Conservation (phyloP, 192 early-diverging fungal genomes). For the Coemansia sp. region DNA sequence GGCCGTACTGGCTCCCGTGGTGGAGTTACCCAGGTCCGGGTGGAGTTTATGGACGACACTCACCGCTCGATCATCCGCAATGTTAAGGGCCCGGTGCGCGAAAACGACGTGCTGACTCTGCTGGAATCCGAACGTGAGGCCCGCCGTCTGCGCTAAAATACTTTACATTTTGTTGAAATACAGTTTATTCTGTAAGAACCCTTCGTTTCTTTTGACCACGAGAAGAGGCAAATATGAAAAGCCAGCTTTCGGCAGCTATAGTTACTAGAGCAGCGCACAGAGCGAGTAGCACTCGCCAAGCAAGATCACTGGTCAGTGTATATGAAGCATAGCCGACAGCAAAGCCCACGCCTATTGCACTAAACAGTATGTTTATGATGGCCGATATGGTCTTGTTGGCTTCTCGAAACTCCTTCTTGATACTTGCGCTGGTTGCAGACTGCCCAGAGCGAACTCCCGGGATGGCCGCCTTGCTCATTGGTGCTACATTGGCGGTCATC, state of each 20-base stretch:
- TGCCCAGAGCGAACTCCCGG: conserved; percentile 37
- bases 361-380: conserved; percentile 49
- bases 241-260: conserved; percentile 34
- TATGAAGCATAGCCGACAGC: conserved; percentile 48
- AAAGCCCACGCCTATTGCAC: conserved; percentile 46
- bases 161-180: too few species aligned
- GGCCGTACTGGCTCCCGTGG: conserved; percentile 99
- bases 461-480: conserved; percentile 15
- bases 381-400: conserved; percentile 35
- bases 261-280: conserved; percentile 27
- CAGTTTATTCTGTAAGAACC: too few species aligned
- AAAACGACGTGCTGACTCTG: conserved; percentile 93
- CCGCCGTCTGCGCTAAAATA: conserved; percentile 89
- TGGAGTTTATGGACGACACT: conserved; percentile 97
- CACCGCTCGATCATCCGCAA: conserved; percentile 98
- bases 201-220: conserved; percentile 40
- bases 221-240: conserved; percentile 35
- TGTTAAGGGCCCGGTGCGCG: conserved; percentile 99
- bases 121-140: conserved; percentile 99
- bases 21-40: conserved; percentile 99
- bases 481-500: conserved; percentile 22
- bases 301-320: conserved; percentile 41
- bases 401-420: conserved; percentile 31
- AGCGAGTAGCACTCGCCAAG: conserved; percentile 38
- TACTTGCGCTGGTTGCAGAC: neutral